phyloP scores from a whole-genome alignment of 1,284 basidiomycete species.

The Waitea zeae region DNA sequence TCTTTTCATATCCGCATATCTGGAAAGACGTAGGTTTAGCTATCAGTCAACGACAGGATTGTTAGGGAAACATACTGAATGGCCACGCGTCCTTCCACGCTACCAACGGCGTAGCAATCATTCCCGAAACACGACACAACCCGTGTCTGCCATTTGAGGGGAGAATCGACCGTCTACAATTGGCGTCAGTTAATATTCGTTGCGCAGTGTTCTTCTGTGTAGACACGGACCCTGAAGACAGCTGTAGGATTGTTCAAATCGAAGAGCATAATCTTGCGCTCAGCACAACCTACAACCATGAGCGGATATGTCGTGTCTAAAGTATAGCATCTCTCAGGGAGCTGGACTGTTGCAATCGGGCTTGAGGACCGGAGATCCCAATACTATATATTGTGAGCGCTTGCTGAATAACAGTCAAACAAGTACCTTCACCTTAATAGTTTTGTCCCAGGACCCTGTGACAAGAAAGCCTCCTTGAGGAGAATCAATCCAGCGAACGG shows the following conservation, averaged over 20 bases:
- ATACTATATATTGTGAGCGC: slow-evolving; percentile 27
- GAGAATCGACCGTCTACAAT: slow-evolving; percentile 58
- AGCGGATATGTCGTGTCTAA: slow-evolving; percentile 75
- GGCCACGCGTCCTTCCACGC: slow-evolving; percentile 89
- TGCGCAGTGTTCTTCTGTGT: neutral
- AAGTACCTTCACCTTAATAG: slow-evolving; percentile 46
- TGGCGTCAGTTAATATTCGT: neutral
- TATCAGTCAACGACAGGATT: slow-evolving; percentile 32
- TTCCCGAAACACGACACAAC: slow-evolving; percentile 76
- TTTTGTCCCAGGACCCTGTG: slow-evolving; percentile 89
- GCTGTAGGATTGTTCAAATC: slow-evolving; percentile 71
- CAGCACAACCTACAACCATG: slow-evolving; percentile 89
- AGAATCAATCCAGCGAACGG: slow-evolving; percentile 59
- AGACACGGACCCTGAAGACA: slow-evolving; percentile 44
- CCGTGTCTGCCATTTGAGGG: slow-evolving; percentile 90
- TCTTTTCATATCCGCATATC: slow-evolving; percentile 1
- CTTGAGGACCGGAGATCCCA: slow-evolving; percentile 73
- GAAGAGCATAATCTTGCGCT: slow-evolving; percentile 78
- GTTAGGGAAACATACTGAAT: slow-evolving; percentile 86
- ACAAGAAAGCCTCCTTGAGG: slow-evolving; percentile 54
- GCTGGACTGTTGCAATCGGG: slow-evolving; percentile 60
- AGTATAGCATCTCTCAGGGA: slow-evolving; percentile 83
- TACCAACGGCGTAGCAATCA: slow-evolving; percentile 82
- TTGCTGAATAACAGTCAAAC: neutral
- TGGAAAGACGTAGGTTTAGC: neutral